Conservation (phyloP, 2,329 filamentous ascomycete genomes). For the Colletotrichum cordylinicola region DNA sequence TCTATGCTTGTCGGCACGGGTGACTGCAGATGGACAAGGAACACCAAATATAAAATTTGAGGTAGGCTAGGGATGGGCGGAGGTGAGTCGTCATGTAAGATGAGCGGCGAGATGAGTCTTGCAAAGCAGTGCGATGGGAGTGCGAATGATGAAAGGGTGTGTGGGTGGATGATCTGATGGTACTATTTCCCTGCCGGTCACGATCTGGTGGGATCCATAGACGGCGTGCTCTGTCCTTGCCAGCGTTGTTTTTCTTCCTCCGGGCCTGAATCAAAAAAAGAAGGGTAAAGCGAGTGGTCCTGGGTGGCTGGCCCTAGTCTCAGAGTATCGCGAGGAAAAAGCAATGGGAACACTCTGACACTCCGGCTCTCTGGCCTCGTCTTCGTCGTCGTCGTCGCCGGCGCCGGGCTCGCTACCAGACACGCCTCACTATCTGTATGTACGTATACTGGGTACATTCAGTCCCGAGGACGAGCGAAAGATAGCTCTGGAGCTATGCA, state of each 20-base stretch:
- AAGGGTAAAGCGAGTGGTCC: slow-evolving; percentile 6
- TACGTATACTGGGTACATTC: neutral
- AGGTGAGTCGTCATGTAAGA: slow-evolving; percentile 14
- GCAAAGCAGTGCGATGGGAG: slow-evolving; percentile 1
- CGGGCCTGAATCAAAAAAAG: slow-evolving; percentile 11
- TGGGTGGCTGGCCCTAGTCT: slow-evolving; percentile 21
- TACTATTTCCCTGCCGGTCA: neutral
- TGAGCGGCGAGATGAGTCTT: slow-evolving; percentile 4
- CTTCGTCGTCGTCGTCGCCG: neutral
- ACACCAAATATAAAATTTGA: neutral
- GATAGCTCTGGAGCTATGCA: neutral
- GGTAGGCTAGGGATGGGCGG: neutral
- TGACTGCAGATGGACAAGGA: neutral
- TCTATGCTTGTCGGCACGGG: neutral
- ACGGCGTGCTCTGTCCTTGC: neutral
- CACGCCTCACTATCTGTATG: neutral
- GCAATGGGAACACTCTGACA: neutral
- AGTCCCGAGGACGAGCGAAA: neutral
- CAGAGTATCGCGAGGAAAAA: slow-evolving; percentile 18
- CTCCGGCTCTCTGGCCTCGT: neutral
- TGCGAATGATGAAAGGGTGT: neutral
- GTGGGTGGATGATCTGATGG: neutral
- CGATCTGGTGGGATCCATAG: neutral
- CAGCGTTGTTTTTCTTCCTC: neutral
- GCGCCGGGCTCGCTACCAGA: neutral